A percentile compares a stretch with the other conserved stretches of the same genome.
These are phyloP conservation scores for Aspergillus quadrilineatus DNA, from an alignment of 2,329 filamentous ascomycete species.

Conservation along the genomic window DNA sequence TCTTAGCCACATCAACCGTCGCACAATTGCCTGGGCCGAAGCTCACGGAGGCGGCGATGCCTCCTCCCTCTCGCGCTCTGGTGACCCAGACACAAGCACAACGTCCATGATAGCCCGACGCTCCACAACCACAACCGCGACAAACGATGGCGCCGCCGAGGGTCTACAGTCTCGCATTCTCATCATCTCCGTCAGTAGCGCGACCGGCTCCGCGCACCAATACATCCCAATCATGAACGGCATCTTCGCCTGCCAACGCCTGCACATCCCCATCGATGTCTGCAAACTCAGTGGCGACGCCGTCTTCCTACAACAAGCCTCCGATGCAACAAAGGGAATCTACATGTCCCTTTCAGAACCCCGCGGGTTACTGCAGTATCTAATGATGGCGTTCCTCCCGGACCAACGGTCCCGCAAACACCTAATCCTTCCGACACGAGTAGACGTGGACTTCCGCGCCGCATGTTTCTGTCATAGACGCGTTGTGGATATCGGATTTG, in stretches of 20 bases:
- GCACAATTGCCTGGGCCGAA: constrained; percentile 63
- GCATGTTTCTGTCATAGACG: constrained; percentile 95
- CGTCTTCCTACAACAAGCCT: constrained; percentile 91
- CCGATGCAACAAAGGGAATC: constrained; percentile 68
- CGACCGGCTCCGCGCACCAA: constrained; percentile 79
- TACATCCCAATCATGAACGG: constrained; percentile 99
- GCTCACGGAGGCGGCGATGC: constrained; percentile 52
- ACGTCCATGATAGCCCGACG: constrained; percentile 15
- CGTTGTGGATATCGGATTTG: constrained; percentile 88
- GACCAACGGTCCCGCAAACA: constrained; percentile 64
- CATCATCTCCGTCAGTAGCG: constrained; percentile 85
- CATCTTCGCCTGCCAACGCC: constrained; percentile 90
- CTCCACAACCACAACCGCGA: constrained; percentile 16
- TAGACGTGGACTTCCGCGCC: constrained; percentile 92
- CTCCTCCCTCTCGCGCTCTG: constrained; percentile 36
- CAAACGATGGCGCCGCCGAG: constrained; percentile 29
- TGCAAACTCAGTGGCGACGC: constrained; percentile 80
- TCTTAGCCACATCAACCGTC: constrained; percentile 86
- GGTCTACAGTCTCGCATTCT: constrained; percentile 78
- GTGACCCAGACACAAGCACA: constrained; percentile 31
- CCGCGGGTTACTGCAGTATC: constrained; percentile 78
- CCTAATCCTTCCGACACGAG: constrained; percentile 75
- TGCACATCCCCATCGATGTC: constrained; percentile 87
- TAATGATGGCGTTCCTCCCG: constrained; percentile 91
- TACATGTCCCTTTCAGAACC: constrained; percentile 65